Percentiles rank a stretch among this genome's conserved stretches.
These are phyloP conservation scores for Mycena belliarum DNA, from an alignment of 768 basidiomycete species.

Conservation along the genomic window DNA sequence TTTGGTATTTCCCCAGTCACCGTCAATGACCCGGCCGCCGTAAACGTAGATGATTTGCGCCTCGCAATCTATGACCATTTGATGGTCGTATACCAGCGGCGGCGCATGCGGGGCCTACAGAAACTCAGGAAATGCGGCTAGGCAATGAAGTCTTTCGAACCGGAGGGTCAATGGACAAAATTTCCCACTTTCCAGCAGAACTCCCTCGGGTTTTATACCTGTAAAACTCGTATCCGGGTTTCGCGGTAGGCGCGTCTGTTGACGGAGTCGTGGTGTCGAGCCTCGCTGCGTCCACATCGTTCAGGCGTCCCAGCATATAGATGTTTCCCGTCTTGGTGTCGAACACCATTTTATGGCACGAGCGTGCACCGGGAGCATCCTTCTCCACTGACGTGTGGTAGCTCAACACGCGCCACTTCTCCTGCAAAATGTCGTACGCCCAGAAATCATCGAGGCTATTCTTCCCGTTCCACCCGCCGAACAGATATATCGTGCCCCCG, in stretches of 20 bases:
- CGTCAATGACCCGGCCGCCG: conserved; percentile 73
- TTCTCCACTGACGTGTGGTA: conserved; percentile 52
- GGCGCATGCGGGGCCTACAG: conserved; percentile 34
- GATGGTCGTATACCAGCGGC: conserved; percentile 75
- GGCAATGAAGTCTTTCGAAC: conserved; percentile 42
- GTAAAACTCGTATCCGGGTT: conserved; percentile 70
- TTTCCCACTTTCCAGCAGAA: conserved; percentile 71
- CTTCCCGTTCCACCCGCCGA: conserved; percentile 79
- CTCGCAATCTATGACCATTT: conserved; percentile 76
- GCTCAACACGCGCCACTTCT: conserved; percentile 64
- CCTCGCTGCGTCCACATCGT: conserved; percentile 50
- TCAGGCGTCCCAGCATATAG: conserved; percentile 71
- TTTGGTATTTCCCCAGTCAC: conserved; percentile 57
- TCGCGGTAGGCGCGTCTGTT: conserved; percentile 14
- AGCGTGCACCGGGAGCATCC: conserved; percentile 69
- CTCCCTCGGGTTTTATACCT: conserved; percentile 68
- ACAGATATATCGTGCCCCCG: conserved; percentile 66
- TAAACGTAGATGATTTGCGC: conserved; percentile 73
- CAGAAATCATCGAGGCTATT: conserved; percentile 79
- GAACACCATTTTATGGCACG: conserved; percentile 84
- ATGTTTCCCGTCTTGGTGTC: conserved; percentile 70
- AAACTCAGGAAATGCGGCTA: not conserved
- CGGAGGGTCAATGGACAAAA: conserved; percentile 64
- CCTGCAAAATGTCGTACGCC: conserved; percentile 61
- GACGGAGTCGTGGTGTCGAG: conserved; percentile 21